Conservation (phyloP, 2,329 filamentous ascomycete genomes). For the Beauveria australis region DNA sequence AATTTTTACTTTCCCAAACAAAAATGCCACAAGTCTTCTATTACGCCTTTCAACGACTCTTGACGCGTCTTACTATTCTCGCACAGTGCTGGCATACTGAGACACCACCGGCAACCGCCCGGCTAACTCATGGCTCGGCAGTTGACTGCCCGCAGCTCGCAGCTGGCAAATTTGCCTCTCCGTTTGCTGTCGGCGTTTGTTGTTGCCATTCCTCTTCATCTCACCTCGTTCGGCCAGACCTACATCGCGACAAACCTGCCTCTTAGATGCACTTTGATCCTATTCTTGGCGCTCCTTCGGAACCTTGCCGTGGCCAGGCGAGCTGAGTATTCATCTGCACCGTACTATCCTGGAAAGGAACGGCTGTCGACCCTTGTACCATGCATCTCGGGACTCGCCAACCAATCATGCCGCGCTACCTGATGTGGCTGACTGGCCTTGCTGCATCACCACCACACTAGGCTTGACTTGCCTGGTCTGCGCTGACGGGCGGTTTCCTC, state of each 20-base stretch:
- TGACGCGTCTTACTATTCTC: background rate
- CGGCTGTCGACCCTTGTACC: background rate
- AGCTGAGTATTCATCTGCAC: conserved; percentile 8
- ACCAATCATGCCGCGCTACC: background rate
- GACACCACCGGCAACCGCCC: background rate
- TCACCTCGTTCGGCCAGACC: background rate
- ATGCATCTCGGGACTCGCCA: conserved; percentile 9
- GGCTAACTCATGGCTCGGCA: background rate
- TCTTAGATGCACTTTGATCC: background rate
- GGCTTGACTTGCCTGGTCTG: background rate
- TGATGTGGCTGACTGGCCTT: background rate
- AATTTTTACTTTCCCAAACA: no score
- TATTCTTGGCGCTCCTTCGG: conserved; percentile 2
- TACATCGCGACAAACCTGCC: background rate
- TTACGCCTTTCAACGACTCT: no score
- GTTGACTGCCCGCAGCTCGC: background rate
- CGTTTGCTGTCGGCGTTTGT: background rate
- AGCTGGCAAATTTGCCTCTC: background rate
- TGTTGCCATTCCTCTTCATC: background rate
- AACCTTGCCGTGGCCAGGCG: conserved; percentile 6
- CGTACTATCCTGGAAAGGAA: conserved; percentile 2
- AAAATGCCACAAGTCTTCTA: no score
- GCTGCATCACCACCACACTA: background rate
- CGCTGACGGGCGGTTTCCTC: conserved; percentile 2
- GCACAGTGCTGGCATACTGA: background rate